phyloP scores from a whole-genome alignment of 805 yeast species.

The Maudiozyma bulderi region DNA sequence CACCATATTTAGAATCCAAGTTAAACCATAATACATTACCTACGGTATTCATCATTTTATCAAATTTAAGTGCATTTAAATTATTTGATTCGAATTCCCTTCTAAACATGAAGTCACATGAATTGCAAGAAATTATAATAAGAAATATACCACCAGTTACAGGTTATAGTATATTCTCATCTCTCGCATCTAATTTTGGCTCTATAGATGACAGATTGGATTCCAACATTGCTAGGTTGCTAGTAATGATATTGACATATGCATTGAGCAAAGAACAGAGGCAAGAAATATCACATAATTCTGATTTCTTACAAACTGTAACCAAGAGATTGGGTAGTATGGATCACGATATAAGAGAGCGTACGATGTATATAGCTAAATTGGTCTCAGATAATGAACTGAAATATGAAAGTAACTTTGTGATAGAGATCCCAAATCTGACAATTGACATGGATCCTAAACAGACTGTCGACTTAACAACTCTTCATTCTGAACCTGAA shows the following conservation, averaged over 20 bases:
- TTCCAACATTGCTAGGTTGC: constrained; percentile 14
- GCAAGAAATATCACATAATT: constrained; percentile 9
- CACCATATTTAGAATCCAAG: constrained; percentile 14
- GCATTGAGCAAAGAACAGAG: constrained; percentile 6
- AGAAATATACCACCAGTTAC: constrained; percentile 5
- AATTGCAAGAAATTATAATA: constrained; percentile 13
- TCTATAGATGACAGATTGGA: constrained; percentile 10
- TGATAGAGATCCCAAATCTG: constrained; percentile 14
- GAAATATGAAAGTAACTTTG: constrained; percentile 23
- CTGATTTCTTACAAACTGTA: constrained; percentile 20
- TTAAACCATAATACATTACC: constrained; percentile 4
- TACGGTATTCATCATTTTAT: constrained; percentile 8
- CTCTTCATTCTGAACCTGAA: neutral
- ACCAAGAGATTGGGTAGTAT: constrained; percentile 22
- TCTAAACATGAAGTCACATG: constrained; percentile 8
- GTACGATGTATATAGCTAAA: constrained; percentile 30
- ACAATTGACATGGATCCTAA: neutral
- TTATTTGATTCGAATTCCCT: constrained; percentile 7
- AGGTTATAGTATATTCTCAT: neutral
- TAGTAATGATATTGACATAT: constrained; percentile 10
- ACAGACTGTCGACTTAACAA: neutral
- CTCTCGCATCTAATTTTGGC: constrained; percentile 6
- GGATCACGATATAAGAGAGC: constrained; percentile 18
- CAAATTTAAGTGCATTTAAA: constrained; percentile 6
- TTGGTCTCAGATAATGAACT: constrained; percentile 16